A percentile compares a stretch with the other conserved stretches of the same genome.
Evolutionary conservation across 2,329 filamentous ascomycete genomes (phyloP).

Genomic region (Aspergillus versicolor): DNA sequence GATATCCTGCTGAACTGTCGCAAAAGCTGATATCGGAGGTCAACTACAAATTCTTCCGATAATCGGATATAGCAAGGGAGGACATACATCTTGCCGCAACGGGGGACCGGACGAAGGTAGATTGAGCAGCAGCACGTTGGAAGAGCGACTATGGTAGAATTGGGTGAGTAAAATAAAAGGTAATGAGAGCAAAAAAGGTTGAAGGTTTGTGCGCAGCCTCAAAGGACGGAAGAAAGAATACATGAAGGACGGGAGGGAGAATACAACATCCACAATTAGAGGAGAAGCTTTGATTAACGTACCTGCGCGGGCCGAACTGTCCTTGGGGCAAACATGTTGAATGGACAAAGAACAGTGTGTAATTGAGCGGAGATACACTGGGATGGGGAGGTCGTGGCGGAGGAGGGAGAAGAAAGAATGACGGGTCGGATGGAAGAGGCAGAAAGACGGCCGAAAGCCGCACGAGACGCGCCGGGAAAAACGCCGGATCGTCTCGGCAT

Average conservation of each 20-base stretch:
- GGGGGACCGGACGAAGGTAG: slow-evolving; percentile 50
- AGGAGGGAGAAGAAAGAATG: slow-evolving; percentile 10
- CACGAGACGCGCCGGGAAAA: slow-evolving; percentile 31
- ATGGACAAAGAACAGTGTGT: slow-evolving; percentile 6
- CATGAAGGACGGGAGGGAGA: slow-evolving; percentile 33
- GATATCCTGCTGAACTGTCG: slow-evolving; percentile 88
- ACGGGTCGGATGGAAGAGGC: slow-evolving; percentile 4
- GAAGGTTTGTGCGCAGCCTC: slow-evolving; percentile 43
- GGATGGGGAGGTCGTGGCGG: background rate
- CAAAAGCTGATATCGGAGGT: slow-evolving; percentile 54
- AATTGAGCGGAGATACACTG: slow-evolving; percentile 10
- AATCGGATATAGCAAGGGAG: background rate
- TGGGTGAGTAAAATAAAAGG: slow-evolving; percentile 16
- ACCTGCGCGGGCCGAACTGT: slow-evolving; percentile 45
- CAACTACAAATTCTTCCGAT: slow-evolving; percentile 16
- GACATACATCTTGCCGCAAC: slow-evolving; percentile 56
- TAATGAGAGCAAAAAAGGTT: slow-evolving; percentile 30
- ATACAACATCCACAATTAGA: background rate
- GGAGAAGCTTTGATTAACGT: slow-evolving; percentile 17
- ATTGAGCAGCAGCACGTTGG: slow-evolving; percentile 51
- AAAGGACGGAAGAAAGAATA: slow-evolving; percentile 43
- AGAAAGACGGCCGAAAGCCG: slow-evolving; percentile 9
- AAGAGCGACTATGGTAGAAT: slow-evolving; percentile 55
- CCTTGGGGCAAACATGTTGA: slow-evolving; percentile 42
- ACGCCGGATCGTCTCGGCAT: slow-evolving; percentile 38